Evolutionary conservation across 148 eudicot genomes (phyloP).

Genomic region (Pharnaceum exiguum): DNA sequence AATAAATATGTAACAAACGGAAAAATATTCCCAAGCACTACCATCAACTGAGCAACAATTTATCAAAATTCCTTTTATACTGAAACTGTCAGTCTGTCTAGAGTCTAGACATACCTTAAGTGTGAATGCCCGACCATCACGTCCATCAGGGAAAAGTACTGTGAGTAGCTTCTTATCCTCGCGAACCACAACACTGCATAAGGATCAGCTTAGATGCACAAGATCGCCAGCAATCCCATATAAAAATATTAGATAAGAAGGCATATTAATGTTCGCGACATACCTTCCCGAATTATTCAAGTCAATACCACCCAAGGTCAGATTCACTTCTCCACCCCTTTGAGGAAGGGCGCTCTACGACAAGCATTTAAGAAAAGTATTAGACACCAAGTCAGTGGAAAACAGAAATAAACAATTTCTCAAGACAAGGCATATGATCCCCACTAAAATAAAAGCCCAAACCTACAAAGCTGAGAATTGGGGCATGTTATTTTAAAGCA

Average conservation of each 20-base stretch:
- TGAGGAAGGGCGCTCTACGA: constrained; percentile 88
- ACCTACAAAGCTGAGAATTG: background rate
- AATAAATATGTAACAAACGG: background rate
- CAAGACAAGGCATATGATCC: background rate
- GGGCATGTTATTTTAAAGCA: too few relatives aligned
- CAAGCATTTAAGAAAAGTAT: constrained; percentile 3
- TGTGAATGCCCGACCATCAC: constrained; percentile 97
- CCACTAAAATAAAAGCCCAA: too few relatives aligned
- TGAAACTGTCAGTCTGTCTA: too few relatives aligned
- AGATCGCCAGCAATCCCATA: too few relatives aligned
- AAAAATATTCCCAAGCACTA: constrained; percentile 1
- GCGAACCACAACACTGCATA: constrained; percentile 92
- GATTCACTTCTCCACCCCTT: constrained; percentile 95
- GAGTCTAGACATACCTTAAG: constrained; percentile 55
- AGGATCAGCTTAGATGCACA: constrained; percentile 7
- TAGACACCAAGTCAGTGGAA: background rate
- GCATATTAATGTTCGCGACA: constrained; percentile 2
- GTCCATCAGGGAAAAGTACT: constrained; percentile 96
- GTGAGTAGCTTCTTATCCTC: constrained; percentile 95
- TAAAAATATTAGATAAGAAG: constrained; percentile 3
- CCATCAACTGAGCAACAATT: background rate
- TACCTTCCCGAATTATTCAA: constrained; percentile 99
- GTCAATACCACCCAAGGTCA: constrained; percentile 96
- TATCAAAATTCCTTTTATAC: too few relatives aligned
- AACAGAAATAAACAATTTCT: background rate